Base-by-base conservation (phyloP, 768 basidiomycete species). In the Mrakia gelida region DNA sequence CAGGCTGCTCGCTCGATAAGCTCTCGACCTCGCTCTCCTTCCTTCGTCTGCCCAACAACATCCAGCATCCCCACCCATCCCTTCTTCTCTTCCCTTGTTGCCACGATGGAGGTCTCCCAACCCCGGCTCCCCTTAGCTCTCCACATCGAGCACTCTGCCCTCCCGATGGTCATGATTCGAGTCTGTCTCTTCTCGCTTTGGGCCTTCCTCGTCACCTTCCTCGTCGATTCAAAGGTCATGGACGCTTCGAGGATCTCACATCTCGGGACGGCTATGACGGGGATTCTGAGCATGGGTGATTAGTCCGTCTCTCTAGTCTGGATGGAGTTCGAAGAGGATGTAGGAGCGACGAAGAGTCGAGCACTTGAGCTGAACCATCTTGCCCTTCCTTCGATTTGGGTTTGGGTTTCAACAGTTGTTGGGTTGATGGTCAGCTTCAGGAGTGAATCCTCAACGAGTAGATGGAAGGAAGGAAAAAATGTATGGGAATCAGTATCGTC, bases 161-260 rank as follows among this genome's bases (percentile, higher is more conserved):
- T 73, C 0, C 72, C 72, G 30, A 54, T 54, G n/a, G 72, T 73
- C 6, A 30, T 73, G 23, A 54, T 52, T 28, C 72, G 72, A 21
- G 56, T 73, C 52, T 59, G 49, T 18, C 30, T 73, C 30, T 73
- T 73, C 56, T 73, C 72, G 28, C 52, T 73, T 54, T 73, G 52
- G 34, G 72, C 72, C 30, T 73, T 73, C 56, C 21, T 56, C 72
- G 34, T 73, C 72, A 54, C 49, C 30, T 54, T 52, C 34, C 52
- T 73, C 54, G 52, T 73, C n/a, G 72, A 73, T n/a, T 38, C 38
- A 13, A 73, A 41, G 34, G 26, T 73, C 72, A 34, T 73, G 16
- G 49, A 49, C 30, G 28, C 49, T 32, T 23, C 18, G 3, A 73
- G 49, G 30, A 11, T 73, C 18, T 23, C 28, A 23, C 54, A 59